phyloP scores from a whole-genome alignment of 1,284 basidiomycete genomes.

The Pascua sp. region DNA sequence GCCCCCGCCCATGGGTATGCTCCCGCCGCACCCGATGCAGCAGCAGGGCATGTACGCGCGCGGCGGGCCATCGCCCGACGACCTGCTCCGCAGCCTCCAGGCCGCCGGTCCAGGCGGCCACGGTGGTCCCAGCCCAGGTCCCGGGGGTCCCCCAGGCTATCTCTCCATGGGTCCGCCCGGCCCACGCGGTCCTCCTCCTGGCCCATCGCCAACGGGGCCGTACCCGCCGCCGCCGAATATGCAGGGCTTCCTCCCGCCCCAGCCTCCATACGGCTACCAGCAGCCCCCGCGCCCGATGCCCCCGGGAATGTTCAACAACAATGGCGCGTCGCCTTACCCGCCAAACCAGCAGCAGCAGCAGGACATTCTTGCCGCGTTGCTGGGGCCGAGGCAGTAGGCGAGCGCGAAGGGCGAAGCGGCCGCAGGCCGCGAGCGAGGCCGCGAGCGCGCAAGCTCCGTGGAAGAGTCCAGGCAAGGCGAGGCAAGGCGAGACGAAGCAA shows the following conservation, averaged over 20 bases:
- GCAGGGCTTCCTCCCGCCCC: constrained; percentile 21
- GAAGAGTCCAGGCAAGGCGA: too few species aligned
- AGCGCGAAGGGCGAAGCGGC: background rate
- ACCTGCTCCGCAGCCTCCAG: constrained; percentile 23
- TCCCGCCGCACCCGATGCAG: constrained; percentile 17
- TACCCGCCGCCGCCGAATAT: constrained; percentile 12
- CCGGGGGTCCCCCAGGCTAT: constrained; percentile 8
- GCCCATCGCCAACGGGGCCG: background rate
- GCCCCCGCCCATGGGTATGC: constrained; percentile 23
- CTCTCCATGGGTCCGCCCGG: constrained; percentile 7
- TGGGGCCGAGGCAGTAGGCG: constrained; percentile 3
- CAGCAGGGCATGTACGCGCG: constrained; percentile 10
- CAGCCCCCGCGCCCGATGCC: background rate
- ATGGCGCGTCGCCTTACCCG: background rate
- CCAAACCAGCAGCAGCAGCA: constrained; percentile 24
- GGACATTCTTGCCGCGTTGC: constrained; percentile 40
- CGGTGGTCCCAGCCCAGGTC: constrained; percentile 2
- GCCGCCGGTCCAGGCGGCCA: background rate
- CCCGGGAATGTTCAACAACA: constrained; percentile 7
- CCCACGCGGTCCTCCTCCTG: background rate
- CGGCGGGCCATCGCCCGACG: constrained; percentile 16
- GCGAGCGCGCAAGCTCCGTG: too few species aligned
- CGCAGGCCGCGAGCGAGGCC: too few species aligned
- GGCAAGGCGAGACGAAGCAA: too few species aligned
- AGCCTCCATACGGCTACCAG: constrained; percentile 6